Conservation (phyloP, 345 rosid genomes). For the Populus euphratica region DNA sequence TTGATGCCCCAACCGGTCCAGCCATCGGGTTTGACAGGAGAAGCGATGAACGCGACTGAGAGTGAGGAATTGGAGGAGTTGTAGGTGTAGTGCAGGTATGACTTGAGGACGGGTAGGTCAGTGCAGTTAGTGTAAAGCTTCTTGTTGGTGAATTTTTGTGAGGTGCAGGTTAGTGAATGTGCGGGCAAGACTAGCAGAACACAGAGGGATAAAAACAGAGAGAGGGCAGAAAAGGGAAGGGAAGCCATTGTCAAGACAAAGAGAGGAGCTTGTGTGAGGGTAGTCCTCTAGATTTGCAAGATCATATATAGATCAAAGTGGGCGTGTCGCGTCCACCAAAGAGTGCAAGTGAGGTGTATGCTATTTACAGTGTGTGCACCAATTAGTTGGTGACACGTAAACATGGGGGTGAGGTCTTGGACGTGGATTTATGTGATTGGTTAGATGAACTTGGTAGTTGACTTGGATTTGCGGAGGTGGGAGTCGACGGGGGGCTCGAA, state of each 20-base stretch:
- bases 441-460: too few relatives aligned
- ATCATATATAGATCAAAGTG: background rate
- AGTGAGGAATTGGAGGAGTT: constrained; percentile 68
- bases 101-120: constrained; percentile 44
- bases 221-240: constrained; percentile 8
- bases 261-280: background rate
- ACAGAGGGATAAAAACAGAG: constrained; percentile 21
- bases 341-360: too few relatives aligned
- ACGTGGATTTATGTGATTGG: too few relatives aligned
- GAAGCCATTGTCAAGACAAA: constrained; percentile 6
- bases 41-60: constrained; percentile 61
- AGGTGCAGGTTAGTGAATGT: constrained; percentile 44
- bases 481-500: too few relatives aligned
- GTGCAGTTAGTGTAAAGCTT: constrained; percentile 39
- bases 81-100: constrained; percentile 73
- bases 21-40: constrained; percentile 44
- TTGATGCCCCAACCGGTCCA: constrained; percentile 88
- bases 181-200: constrained; percentile 38
- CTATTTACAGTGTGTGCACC: too few relatives aligned
- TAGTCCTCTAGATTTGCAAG: background rate
- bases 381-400: too few relatives aligned
- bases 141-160: constrained; percentile 42
- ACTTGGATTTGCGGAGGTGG: too few relatives aligned
- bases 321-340: too few relatives aligned
- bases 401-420: too few relatives aligned